Evolutionary conservation across 306 rosid species (phyloP), one percentile per base, ranked within the genome.

Genomic region (Trifolium dubium): DNA sequence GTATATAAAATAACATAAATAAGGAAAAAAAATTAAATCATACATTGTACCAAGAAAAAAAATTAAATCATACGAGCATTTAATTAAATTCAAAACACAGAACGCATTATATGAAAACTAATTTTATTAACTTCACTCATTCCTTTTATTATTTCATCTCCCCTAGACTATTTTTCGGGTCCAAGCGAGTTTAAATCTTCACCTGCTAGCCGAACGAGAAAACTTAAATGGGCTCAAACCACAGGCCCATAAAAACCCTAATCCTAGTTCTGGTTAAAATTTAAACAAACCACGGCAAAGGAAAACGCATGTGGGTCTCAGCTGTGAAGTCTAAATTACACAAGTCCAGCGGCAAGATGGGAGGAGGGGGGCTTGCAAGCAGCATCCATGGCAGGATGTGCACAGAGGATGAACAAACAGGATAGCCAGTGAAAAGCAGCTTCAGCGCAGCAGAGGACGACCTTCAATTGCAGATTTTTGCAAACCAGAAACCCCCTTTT

Each of bases 221-320:
- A 63, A 35, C 68, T n/a, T 63, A 8, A 35, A 63, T 18, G 68
- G 68, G 47, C 68, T 15, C 47, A 63, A 63, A 63, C 47, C 47
- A 35, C 40, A 7, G 30, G 47, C 68, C 68, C 68, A 63, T 61
- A 63, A 35, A 14, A 63, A 63, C 68, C 68, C 68, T 63, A 63
- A 9, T 63, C 68, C 68, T 14, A 34, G 30, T 35, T 34, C 29
- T 63, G 9, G 39, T 63, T 63, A 63, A 63, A 35, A 8, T 7
- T 8, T 6, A 14, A 8, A 35, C 18, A 62, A 62, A 35, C 29
- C 47, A 63, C 68, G 15, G 47, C 47, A n/a, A 18, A 63, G 30
- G 47, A 37, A 63, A 35, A 17, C 30, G 15, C 68, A 63, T 15
- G 44, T 37, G n/a, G 46, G 46, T 35, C 28, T 17, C 30, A 7